Base-by-base conservation (phyloP, 1,284 basidiomycete species). In the Erythrobasidium hasegawianum region DNA sequence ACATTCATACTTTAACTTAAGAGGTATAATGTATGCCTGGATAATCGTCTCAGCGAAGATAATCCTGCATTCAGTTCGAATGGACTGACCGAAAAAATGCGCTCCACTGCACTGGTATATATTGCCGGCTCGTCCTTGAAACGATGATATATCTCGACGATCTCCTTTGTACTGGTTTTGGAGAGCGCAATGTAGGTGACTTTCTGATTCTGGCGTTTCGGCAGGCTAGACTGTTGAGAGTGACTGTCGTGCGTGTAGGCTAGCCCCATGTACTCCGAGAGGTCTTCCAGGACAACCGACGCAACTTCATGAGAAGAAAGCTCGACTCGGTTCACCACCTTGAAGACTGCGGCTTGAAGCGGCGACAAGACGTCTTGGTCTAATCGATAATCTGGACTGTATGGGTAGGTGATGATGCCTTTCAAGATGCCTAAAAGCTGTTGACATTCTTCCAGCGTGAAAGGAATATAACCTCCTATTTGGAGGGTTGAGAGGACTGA, bases 1-100 rank as follows among this genome's bases (percentile, higher is more conserved):
- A 75, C 94, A 96, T 52, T 93, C 90, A 72, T 97, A 96, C 77
- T 94, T 95, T 69, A 97, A 80, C 76, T 92, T 92, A 76, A 97
- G 86, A 0, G 94, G 92, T 38, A 95, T 86, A 1, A 88, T 84
- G 72, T 89, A 91, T 0, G 91, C 87, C 89, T 92, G 59, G 1
- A 9, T 4, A 33, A 3, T n/a, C 18, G 20, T 26, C 40, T 53
- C 33, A 47, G 16, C 22, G 40, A 13, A 45, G 9, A 33, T 3
- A 27, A 7, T n/a, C 5, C 16, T 27, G 18, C 20, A 18, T 33
- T 9, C 7, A 2, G 47, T 24, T 4, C 14, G 9, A 24, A 24
- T 1, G 22, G 11, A 79, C 86, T 73, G 71, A 90, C 91, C 22
- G 87, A 85, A n/a, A 95, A 77, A 13, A 96, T 79, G 7, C 84